Evolutionary conservation across 23 red algal genomes (phyloP).

Genomic region (Rhodosorus marinus): DNA sequence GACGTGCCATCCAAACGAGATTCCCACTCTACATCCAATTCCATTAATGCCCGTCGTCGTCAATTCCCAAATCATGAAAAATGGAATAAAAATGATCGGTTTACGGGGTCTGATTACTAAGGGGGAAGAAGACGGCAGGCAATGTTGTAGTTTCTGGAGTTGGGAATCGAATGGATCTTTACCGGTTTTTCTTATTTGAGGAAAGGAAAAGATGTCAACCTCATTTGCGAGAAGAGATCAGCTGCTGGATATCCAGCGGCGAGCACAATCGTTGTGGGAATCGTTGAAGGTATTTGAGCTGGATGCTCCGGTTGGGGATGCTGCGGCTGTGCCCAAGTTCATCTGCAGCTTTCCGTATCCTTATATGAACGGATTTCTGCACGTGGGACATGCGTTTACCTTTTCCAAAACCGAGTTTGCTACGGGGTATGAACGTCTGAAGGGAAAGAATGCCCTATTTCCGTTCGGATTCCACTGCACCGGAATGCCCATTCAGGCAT

Average conservation of each 20-base stretch:
- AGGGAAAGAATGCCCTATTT: slow-evolving; percentile 51
- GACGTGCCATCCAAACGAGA: no score
- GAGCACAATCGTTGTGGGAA: slow-evolving; percentile 69
- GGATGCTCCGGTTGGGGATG: slow-evolving; percentile 25
- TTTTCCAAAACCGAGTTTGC: slow-evolving; percentile 96
- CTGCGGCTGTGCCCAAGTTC: slow-evolving; percentile 14
- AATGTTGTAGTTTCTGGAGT: no score
- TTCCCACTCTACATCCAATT: no score
- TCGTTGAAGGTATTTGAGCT: slow-evolving; percentile 42
- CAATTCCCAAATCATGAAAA: no score
- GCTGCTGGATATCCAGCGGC: slow-evolving; percentile 47
- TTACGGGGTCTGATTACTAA: no score
- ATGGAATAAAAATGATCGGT: no score
- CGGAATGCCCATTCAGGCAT: slow-evolving; percentile 98
- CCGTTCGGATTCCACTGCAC: slow-evolving; percentile 99
- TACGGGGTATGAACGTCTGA: slow-evolving; percentile 56
- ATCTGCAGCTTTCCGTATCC: slow-evolving; percentile 94
- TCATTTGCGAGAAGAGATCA: slow-evolving; percentile 57
- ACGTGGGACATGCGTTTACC: slow-evolving; percentile 94
- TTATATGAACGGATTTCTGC: slow-evolving; percentile 92
- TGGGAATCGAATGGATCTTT: no score
- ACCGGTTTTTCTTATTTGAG: no score
- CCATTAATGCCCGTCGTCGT: no score
- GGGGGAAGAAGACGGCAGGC: no score
- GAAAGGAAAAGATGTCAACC: no score